phyloP scores from a whole-genome alignment of 148 eudicot genomes.

The Nepenthes gracilis region DNA sequence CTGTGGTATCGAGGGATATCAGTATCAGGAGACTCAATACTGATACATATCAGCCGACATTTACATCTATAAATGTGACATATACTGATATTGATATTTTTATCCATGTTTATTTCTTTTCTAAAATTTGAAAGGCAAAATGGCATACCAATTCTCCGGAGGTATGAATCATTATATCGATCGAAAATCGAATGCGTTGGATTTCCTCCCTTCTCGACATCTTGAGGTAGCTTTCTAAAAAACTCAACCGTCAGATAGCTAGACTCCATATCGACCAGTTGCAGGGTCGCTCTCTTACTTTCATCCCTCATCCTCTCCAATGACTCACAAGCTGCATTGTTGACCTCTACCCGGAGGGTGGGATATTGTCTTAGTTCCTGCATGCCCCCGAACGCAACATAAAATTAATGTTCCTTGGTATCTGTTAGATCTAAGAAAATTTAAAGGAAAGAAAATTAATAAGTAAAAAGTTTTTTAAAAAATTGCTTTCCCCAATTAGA shows the following conservation, averaged over 20 bases:
- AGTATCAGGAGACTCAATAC: too few relatives aligned
- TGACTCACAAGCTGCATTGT: slow-evolving; percentile 67
- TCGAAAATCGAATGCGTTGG: slow-evolving; percentile 97
- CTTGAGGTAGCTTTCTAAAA: slow-evolving; percentile 98
- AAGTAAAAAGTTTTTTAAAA: too few relatives aligned
- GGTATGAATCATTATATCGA: slow-evolving; percentile 86
- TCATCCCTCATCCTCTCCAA: slow-evolving; percentile 89
- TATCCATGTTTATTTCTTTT: too few relatives aligned
- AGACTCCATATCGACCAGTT: slow-evolving; percentile 92
- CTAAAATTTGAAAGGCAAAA: neutral
- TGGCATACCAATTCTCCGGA: slow-evolving; percentile 74
- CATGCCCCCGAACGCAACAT: slow-evolving; percentile 5
- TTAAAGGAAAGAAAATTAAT: too few relatives aligned
- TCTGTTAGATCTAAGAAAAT: too few relatives aligned
- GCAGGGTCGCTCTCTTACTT: slow-evolving; percentile 83
- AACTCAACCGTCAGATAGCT: slow-evolving; percentile 89
- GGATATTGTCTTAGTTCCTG: slow-evolving; percentile 96
- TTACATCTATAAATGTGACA: too few relatives aligned
- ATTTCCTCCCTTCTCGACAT: slow-evolving; percentile 97
- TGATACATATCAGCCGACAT: too few relatives aligned
- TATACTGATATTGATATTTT: too few relatives aligned
- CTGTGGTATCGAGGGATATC: too few relatives aligned
- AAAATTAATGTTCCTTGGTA: too few relatives aligned
- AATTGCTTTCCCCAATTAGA: too few relatives aligned
- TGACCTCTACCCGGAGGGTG: slow-evolving; percentile 74